A percentile compares a stretch with the other conserved stretches of the same genome.
Conservation (phyloP, 2,329 filamentous ascomycete species). For the Sordariomycetes sp. region DNA sequence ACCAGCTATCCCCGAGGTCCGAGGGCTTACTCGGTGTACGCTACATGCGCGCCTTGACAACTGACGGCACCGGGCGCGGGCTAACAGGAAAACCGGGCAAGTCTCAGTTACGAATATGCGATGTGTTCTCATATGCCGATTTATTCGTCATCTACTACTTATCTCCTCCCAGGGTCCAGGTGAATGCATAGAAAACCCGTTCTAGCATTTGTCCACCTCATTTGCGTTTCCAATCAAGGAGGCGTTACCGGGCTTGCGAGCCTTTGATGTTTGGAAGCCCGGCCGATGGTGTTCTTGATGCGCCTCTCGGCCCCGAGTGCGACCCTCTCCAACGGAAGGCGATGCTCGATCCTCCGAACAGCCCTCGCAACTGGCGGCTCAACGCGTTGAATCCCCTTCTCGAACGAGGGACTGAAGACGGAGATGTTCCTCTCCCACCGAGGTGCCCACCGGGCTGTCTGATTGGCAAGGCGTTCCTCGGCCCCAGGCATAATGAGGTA, state of each 20-base stretch:
- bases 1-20: too few species aligned
- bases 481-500: slow-evolving; percentile 47
- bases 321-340: slow-evolving; percentile 38
- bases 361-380: slow-evolving; percentile 34
- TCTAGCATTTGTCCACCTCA: not conserved
- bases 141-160: too few species aligned
- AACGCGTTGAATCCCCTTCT: slow-evolving; percentile 35
- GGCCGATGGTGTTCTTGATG: slow-evolving; percentile 34
- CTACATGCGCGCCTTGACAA: too few species aligned
- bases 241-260: not conserved
- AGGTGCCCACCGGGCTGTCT: slow-evolving; percentile 47
- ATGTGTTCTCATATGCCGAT: too few species aligned
- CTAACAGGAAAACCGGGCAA: too few species aligned
- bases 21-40: too few species aligned
- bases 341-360: slow-evolving; percentile 32
- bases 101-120: too few species aligned
- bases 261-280: slow-evolving; percentile 8
- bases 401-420: slow-evolving; percentile 37
- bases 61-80: too few species aligned
- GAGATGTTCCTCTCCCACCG: slow-evolving; percentile 49
- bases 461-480: slow-evolving; percentile 39
- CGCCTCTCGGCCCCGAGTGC: slow-evolving; percentile 35
- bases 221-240: not conserved
- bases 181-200: not conserved
- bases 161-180: too few species aligned